Evolutionary conservation across 257 asterid species (phyloP).

Genomic region (Jasminum sambac): DNA sequence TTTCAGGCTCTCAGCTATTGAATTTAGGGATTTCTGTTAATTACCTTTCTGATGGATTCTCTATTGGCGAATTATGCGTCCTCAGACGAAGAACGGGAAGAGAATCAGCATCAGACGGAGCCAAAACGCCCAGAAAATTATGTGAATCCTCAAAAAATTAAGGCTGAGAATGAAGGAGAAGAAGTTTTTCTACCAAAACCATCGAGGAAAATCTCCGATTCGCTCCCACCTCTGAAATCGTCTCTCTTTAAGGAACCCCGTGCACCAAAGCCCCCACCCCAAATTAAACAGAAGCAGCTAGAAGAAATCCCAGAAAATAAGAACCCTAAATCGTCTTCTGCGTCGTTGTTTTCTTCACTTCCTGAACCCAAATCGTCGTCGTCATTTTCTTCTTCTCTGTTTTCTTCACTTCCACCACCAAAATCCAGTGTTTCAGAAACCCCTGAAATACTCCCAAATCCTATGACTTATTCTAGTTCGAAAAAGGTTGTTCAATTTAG

Average conservation of each 20-base stretch:
- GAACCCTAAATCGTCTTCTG: constrained; percentile 37
- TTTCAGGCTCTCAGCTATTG: constrained; percentile 10
- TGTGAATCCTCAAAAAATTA: neutral
- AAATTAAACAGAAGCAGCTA: constrained; percentile 14
- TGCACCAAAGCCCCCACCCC: constrained; percentile 22
- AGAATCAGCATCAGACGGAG: constrained; percentile 23
- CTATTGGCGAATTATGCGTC: constrained; percentile 79
- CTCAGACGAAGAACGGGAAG: constrained; percentile 69
- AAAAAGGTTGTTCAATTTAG: constrained; percentile 74
- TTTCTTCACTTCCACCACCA: constrained; percentile 37
- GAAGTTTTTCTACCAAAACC: constrained; percentile 21
- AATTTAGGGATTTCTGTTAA: constrained; percentile 7
- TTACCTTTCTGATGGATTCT: constrained; percentile 53
- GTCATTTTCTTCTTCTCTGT: constrained; percentile 33
- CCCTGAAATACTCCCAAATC: constrained; percentile 8
- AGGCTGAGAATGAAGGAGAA: constrained; percentile 15
- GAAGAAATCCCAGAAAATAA: constrained; percentile 15
- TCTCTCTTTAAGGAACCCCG: constrained; percentile 36
- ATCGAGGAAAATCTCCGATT: constrained; percentile 31
- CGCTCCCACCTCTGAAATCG: constrained; percentile 41
- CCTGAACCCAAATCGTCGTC: constrained; percentile 60
- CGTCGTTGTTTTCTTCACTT: constrained; percentile 49
- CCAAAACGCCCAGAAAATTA: constrained; percentile 14
- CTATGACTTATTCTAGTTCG: constrained; percentile 23
- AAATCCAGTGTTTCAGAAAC: constrained; percentile 21